Base-by-base conservation (phyloP, 2,329 filamentous ascomycete species). In the Sodiomyces alkalinus region DNA sequence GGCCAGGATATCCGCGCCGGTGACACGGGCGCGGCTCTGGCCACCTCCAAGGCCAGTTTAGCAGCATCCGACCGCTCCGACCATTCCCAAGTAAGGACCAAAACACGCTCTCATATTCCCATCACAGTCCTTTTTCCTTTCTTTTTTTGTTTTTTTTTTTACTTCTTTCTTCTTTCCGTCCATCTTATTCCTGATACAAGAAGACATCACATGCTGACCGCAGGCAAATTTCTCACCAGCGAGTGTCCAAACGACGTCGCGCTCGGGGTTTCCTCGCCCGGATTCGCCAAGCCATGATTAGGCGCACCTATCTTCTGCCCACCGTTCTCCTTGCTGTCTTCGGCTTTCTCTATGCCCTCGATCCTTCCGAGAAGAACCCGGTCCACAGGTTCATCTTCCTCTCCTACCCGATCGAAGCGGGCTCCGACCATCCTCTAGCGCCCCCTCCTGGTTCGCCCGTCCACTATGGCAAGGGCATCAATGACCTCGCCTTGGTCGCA, bases 381-480 rank as follows among this genome's bases (percentile, higher is more conserved):
- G 51, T 92, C 38, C 67, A 81, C 55, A 67, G 64, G 53, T 85
- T 83, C 51, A 74, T 94, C 52, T 92, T 92, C 64, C 74, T 94
- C 35, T 90, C 85, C 28, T 96, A 96, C 58, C 70, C 72, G 32
- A 63, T 86, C 33, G 69, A 78, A 11, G 57, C 53, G 17, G 51
- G 57, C 21, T 47, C 52, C 22, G 49, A 50, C 31, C 46, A 41
- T 33, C 48, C 55, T 13, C 51, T 52, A 30, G 55, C 59, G 43
- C 53, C 65, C 42, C 33, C 60, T 12, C 94, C 93, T 56, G 85
- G 78, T 50, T 55, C 58, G 43, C 53, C 65, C 42, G 34, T 60
- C 12, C 80, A 86, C 46, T 96, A 93, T 56, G 85, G 78, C 51
- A 94, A 94, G 53, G 86, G 86, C n/a, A 63, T 55, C 22, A 79